Conservation (phyloP, 2,329 filamentous ascomycete species). For the Hirsutella minnesotensis region DNA sequence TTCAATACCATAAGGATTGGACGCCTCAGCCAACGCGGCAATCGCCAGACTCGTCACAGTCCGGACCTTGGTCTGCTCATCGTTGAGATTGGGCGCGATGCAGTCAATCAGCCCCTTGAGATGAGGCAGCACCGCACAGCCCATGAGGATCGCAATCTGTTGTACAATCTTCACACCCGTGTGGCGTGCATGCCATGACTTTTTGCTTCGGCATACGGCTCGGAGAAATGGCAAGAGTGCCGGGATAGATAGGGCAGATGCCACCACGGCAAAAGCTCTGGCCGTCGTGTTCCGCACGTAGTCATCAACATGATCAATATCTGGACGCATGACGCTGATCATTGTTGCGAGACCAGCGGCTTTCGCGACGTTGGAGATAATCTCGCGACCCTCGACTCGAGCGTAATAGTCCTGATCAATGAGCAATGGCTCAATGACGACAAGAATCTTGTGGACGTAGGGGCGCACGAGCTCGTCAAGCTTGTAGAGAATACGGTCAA, state of each 20-base stretch:
- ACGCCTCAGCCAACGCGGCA: conserved; percentile 87
- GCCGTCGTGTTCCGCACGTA: conserved; percentile 98
- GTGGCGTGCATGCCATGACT: conserved; percentile 96
- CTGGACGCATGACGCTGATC: conserved; percentile 98
- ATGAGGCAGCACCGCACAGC: conserved; percentile 89
- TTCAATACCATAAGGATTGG: conserved; percentile 97
- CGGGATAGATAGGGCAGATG: conserved; percentile 89
- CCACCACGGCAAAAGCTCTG: conserved; percentile 91
- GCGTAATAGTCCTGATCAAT: conserved; percentile 99
- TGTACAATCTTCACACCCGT: conserved; percentile 99
- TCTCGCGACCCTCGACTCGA: conserved; percentile 93
- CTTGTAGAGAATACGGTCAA: conserved; percentile 97
- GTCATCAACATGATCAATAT: conserved; percentile 97
- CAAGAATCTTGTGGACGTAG: conserved; percentile 95
- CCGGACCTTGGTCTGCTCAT: conserved; percentile 94
- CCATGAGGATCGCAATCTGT: conserved; percentile 98
- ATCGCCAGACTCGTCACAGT: conserved; percentile 94
- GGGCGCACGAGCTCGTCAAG: conserved; percentile 91
- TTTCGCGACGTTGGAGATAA: conserved; percentile 96
- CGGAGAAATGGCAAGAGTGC: conserved; percentile 88
- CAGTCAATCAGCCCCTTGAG: conserved; percentile 93
- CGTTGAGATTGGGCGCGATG: conserved; percentile 89
- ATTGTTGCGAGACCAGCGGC: conserved; percentile 94
- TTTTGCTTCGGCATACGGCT: conserved; percentile 94
- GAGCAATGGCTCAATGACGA: conserved; percentile 96